Conservation (phyloP, 495 filamentous ascomycete species). For the Symbiotaphrina buchneri region DNA sequence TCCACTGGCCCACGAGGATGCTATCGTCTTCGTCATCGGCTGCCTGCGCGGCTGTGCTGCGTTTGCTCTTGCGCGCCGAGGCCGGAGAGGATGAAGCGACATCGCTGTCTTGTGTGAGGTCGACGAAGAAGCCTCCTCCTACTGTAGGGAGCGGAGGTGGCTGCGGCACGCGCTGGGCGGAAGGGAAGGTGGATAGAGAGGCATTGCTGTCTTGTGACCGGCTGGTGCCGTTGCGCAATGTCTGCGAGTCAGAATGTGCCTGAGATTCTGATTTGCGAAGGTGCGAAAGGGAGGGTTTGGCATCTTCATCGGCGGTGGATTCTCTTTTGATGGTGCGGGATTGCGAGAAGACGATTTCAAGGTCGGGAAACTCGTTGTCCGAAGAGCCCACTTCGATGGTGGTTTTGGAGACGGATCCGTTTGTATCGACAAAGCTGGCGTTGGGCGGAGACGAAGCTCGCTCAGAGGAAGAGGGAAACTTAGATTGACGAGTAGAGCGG, state of each 20-base stretch:
- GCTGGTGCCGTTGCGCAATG: neutral
- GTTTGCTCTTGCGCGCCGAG: too few species aligned
- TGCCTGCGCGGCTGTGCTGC: too few species aligned
- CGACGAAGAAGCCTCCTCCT: neutral
- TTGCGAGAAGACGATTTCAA: neutral
- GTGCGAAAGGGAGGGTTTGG: neutral
- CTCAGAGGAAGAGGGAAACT: too few species aligned
- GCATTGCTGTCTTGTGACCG: neutral
- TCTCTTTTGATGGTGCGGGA: neutral
- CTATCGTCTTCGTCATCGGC: too few species aligned
- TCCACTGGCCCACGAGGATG: too few species aligned
- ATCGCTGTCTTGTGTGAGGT: slow-evolving; percentile 3
- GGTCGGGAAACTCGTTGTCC: neutral
- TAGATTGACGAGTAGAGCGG: too few species aligned
- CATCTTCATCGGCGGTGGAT: neutral
- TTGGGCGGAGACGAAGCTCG: too few species aligned
- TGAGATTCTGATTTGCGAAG: neutral
- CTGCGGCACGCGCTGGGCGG: too few species aligned
- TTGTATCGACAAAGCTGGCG: too few species aligned
- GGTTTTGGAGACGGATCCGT: neutral
- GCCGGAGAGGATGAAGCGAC: neutral
- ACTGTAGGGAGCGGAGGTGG: too few species aligned
- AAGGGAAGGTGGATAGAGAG: neutral
- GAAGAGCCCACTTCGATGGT: neutral
- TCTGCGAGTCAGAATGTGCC: neutral